Conservation (phyloP, 176 grass and related monocot genomes). For the Oryza punctata region DNA sequence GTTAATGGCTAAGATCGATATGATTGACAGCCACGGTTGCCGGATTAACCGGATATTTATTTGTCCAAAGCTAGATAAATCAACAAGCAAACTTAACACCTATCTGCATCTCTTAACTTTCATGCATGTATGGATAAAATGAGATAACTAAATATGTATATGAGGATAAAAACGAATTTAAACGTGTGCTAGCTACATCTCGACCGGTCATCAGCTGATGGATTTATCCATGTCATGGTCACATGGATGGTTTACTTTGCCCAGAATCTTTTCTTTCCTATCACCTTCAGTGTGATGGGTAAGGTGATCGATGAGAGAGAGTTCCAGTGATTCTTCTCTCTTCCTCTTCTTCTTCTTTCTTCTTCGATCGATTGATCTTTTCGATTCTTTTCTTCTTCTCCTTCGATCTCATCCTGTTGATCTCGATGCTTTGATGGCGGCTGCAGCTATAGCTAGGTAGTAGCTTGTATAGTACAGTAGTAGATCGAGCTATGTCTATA, state of each 20-base stretch:
- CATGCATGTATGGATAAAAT: neutral
- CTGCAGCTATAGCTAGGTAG: neutral
- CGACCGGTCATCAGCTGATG: neutral
- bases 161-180: neutral
- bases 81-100: neutral
- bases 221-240: neutral
- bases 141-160: neutral
- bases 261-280: constrained; percentile 37
- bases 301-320: neutral
- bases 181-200: neutral
- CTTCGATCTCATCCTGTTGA: neutral
- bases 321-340: constrained; percentile 27
- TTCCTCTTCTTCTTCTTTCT: too few relatives aligned
- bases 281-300: constrained; percentile 6
- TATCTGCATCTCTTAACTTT: neutral
- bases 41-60: constrained; percentile 22
- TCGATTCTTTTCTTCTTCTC: neutral
- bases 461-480: too few relatives aligned
- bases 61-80: neutral
- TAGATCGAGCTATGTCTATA: too few relatives aligned
- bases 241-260: constrained; percentile 36
- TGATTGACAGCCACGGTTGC: neutral
- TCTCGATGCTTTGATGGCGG: neutral
- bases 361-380: neutral
- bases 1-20: constrained; percentile 47